Evolutionary conservation across 495 filamentous ascomycete species (phyloP).

Genomic region (Paragyromitra xinjiangensis): DNA sequence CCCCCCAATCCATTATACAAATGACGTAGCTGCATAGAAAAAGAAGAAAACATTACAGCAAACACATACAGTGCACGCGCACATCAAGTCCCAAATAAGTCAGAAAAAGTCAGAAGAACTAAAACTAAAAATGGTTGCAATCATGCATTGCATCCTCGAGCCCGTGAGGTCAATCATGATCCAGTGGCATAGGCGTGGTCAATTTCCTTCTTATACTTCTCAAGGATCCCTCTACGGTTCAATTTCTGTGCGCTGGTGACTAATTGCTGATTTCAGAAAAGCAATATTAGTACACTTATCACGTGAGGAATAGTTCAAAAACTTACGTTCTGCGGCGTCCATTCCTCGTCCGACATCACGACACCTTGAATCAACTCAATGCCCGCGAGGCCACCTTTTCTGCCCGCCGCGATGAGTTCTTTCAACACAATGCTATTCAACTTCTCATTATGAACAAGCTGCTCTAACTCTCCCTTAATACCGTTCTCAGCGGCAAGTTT

Average conservation of each 20-base stretch:
- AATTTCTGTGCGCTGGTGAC: constrained; percentile 81
- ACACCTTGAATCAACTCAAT: constrained; percentile 95
- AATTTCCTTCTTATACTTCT: constrained; percentile 73
- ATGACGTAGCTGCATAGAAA: constrained; percentile 15
- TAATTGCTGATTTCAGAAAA: constrained; percentile 65
- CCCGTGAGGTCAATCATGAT: constrained; percentile 9
- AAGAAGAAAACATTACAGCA: constrained; percentile 33
- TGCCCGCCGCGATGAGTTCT: constrained; percentile 80
- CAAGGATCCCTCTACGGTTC: constrained; percentile 72
- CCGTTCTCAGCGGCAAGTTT: constrained; percentile 78
- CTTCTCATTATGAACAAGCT: constrained; percentile 84
- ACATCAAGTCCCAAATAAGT: constrained; percentile 1
- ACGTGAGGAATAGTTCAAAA: constrained; percentile 6
- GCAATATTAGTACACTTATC: constrained; percentile 2
- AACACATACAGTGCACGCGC: constrained; percentile 24
- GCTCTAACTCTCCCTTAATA: constrained; percentile 76
- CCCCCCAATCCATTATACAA: constrained; percentile 21
- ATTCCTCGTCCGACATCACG: constrained; percentile 93
- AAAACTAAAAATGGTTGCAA: neutral
- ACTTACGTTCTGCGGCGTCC: constrained; percentile 95
- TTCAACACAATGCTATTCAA: constrained; percentile 78
- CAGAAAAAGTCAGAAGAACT: constrained; percentile 17
- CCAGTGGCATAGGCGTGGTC: constrained; percentile 65
- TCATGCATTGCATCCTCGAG: neutral
- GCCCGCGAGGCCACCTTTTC: constrained; percentile 76